These are phyloP conservation scores for Irpex lacteus DNA, from an alignment of 1,284 basidiomycete species.

Conservation along the genomic window DNA sequence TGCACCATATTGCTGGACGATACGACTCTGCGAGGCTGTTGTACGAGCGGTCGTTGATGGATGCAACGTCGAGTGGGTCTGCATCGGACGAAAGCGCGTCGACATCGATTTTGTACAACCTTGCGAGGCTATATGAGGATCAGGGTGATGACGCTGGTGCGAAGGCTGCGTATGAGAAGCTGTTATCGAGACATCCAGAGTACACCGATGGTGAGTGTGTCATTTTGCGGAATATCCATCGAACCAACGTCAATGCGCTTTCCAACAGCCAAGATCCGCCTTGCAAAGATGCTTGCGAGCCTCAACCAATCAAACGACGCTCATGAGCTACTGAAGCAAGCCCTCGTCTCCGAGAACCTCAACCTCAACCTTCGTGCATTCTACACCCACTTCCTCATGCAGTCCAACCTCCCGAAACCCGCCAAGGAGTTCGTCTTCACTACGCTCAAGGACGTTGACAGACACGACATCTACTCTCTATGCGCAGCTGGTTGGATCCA, in stretches of 20 bases:
- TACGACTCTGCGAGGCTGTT: conserved; percentile 47
- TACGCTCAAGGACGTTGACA: conserved; percentile 81
- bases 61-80: conserved; percentile 44
- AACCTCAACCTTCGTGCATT: conserved; percentile 83
- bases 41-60: conserved; percentile 70
- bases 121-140: conserved; percentile 86
- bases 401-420: conserved; percentile 63
- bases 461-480: conserved; percentile 86
- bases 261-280: conserved; percentile 80
- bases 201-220: conserved; percentile 82
- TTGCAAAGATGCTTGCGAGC: conserved; percentile 73
- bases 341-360: conserved; percentile 64
- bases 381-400: conserved; percentile 87
- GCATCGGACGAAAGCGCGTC: conserved; percentile 66
- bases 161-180: conserved; percentile 81
- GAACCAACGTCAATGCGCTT: conserved; percentile 6
- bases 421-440: conserved; percentile 85
- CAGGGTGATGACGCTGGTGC: conserved; percentile 70
- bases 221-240: not conserved
- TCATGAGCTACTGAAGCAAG: conserved; percentile 85
- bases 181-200: conserved; percentile 85
- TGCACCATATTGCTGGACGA: conserved; percentile 74
- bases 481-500: conserved; percentile 85
- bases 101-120: conserved; percentile 85
- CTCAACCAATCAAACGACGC: conserved; percentile 76